Evolutionary conservation across 2,329 filamentous ascomycete species (phyloP).

Genomic region (Aspergillus neoniger): DNA sequence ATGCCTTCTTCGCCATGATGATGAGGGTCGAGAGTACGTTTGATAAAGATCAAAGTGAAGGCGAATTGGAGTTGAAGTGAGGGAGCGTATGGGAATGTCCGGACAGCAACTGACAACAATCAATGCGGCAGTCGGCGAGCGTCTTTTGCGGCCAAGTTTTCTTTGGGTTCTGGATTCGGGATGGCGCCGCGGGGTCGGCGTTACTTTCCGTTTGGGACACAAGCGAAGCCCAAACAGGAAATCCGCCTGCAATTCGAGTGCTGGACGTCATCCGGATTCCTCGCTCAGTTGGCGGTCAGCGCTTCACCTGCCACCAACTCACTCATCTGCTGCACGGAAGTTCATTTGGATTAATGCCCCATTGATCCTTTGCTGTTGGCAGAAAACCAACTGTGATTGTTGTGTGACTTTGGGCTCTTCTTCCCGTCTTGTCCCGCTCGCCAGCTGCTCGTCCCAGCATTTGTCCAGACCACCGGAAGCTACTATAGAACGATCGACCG

Average conservation of each 20-base stretch:
- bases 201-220: conserved; percentile 18
- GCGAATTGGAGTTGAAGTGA: neutral
- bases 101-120: neutral
- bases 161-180: conserved; percentile 15
- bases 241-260: neutral
- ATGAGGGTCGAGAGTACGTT: neutral
- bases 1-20: conserved; percentile 55
- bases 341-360: neutral
- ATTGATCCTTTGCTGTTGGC: neutral
- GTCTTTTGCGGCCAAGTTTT: conserved; percentile 21
- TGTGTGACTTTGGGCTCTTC: neutral
- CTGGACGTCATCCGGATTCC: conserved; percentile 22
- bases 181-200: conserved; percentile 18
- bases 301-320: neutral
- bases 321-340: too few relatives aligned
- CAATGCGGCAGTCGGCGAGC: neutral
- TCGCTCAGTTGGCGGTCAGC: neutral
- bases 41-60: neutral
- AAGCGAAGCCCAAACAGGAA: conserved; percentile 9
- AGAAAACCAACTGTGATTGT: neutral
- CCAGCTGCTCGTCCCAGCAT: neutral
- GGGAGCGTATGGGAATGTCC: neutral
- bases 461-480: conserved; percentile 16
- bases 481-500: conserved; percentile 13
- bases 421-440: neutral